Conservation (phyloP, 2,329 filamentous ascomycete genomes). For the Ophiostoma triangulosporum region DNA sequence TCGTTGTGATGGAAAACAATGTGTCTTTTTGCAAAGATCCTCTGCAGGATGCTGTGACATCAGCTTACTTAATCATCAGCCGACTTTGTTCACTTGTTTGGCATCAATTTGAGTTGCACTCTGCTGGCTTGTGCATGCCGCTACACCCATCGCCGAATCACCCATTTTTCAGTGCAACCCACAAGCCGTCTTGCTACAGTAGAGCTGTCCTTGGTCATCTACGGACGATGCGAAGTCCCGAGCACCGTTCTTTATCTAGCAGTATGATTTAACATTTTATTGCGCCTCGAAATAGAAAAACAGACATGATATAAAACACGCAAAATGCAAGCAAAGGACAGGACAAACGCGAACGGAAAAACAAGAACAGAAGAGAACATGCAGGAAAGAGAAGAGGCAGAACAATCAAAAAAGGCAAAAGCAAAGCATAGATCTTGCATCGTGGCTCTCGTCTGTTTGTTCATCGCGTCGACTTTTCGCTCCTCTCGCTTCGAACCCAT, state of each 20-base stretch:
- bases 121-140: too few species aligned
- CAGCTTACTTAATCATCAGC: too few species aligned
- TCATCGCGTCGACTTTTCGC: background rate
- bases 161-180: too few species aligned
- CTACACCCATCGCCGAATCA: too few species aligned
- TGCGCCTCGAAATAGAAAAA: conserved; percentile 5
- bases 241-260: background rate
- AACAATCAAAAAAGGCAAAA: background rate
- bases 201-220: background rate
- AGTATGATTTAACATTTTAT: conserved; percentile 7
- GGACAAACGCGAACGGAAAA: background rate
- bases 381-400: background rate
- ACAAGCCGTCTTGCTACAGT: too few species aligned
- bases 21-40: too few species aligned
- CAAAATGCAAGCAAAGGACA: background rate
- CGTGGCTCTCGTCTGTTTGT: background rate
- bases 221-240: background rate
- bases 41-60: too few species aligned
- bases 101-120: too few species aligned
- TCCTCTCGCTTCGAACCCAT: background rate
- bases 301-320: conserved; percentile 1
- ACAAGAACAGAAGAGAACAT: background rate
- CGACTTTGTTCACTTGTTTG: too few species aligned
- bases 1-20: too few species aligned
- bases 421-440: background rate